These are phyloP conservation scores for Cercospora citrullina DNA, from an alignment of 2,329 filamentous ascomycete genomes.

Conservation along the genomic window DNA sequence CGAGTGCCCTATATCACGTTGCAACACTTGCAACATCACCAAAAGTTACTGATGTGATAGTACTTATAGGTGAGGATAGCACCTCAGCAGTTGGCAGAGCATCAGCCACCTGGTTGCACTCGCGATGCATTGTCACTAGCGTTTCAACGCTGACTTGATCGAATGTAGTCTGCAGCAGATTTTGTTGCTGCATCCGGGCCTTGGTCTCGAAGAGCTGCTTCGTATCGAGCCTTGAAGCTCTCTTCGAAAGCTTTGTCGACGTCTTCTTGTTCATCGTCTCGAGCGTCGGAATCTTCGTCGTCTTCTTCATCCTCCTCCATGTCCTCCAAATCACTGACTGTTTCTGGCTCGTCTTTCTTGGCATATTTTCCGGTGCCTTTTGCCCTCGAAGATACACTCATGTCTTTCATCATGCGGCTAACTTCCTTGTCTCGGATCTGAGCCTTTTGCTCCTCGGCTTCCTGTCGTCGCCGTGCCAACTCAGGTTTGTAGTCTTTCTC, in stretches of 20 bases:
- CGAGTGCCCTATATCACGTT: not conserved
- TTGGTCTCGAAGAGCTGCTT: constrained; percentile 62
- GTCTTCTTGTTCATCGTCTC: constrained; percentile 53
- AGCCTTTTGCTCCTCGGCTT: constrained; percentile 74
- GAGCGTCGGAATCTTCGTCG: constrained; percentile 49
- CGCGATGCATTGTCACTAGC: not conserved
- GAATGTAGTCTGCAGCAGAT: constrained; percentile 27
- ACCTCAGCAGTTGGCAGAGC: not conserved
- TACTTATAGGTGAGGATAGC: not conserved
- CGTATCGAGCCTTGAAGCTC: constrained; percentile 73
- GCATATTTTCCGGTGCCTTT: constrained; percentile 39
- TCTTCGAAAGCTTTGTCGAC: constrained; percentile 61
- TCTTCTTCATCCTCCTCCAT: constrained; percentile 55
- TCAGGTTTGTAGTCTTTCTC: constrained; percentile 88
- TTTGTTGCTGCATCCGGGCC: constrained; percentile 20
- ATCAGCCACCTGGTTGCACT: not conserved
- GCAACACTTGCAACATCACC: not conserved
- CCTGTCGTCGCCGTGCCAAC: constrained; percentile 72
- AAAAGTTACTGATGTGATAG: not conserved
- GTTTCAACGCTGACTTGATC: constrained; percentile 27
- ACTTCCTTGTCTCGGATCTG: constrained; percentile 75
- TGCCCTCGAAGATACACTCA: constrained; percentile 61
- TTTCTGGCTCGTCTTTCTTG: constrained; percentile 50
- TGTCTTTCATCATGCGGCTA: constrained; percentile 91
- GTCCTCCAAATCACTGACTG: constrained; percentile 54